Base-by-base conservation (phyloP, 371 early-diverging fungal genomes). In the Syncephalis plumigaleata region DNA sequence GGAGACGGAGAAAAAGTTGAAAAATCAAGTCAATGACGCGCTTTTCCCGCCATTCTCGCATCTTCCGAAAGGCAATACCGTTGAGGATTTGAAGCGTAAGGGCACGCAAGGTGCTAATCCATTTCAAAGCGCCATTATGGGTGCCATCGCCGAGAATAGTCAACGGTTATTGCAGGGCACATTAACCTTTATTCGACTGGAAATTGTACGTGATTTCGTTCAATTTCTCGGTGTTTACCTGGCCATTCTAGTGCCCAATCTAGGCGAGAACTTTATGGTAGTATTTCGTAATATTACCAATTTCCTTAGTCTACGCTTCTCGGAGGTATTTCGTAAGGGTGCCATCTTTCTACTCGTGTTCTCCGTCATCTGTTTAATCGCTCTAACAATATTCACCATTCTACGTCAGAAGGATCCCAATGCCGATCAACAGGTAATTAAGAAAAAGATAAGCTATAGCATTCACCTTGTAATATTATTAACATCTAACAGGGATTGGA, bases 191-290 rank as follows among this genome's bases (percentile, higher is more conserved):
- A 55, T 53, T 54, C 56, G 67, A 24, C 15, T 63, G 13, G 70
- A 70, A 50, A 55, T 65, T 18, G 50, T 69, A 27, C 61, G 69
- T 18, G 70, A 70, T 38, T 63, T 61, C 39, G 21, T 66, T 38
- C 70, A 70, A 57, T 53, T 67, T 39, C 55, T 70, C 36, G 50
- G 56, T 42, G 42, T 69, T 21, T 47, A 57, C 48, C 36, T 59
- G 20, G 55, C 57, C 44, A 49, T 60, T 39, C 42, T 56, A 40
- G 50, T 63, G 36, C 54, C 65, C 55, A 53, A 53, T 39, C 31
- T 59, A 48, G 40, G 63, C 47, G 47, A 50, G 22, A 38, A 57
- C 59, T 38, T 65, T 59, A 59, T 58, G 66, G 27, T 66, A 67
- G 48, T 54, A 64, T 15, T 36, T 67, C 0, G 57, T 67, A 11